Percentiles rank a stretch among this genome's conserved stretches.
Conservation (phyloP, 208 protist genomes). For the Perkinsela sp. region DNA sequence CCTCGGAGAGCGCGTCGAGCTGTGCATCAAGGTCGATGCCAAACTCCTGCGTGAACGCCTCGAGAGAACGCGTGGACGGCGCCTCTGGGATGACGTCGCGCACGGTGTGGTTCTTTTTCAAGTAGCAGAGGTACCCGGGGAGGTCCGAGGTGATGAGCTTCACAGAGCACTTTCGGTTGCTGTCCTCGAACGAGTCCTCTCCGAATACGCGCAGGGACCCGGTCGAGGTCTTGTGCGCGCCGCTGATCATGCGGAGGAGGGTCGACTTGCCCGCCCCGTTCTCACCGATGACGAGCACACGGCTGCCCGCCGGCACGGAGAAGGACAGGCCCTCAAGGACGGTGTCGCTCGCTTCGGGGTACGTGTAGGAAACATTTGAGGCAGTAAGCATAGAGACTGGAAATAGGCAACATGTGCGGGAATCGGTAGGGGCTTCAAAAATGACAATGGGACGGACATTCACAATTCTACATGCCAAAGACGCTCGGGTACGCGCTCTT, state of each 20-base stretch:
- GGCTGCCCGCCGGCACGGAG: constrained; percentile 13
- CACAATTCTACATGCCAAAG: background rate
- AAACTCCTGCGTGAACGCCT: constrained; percentile 12
- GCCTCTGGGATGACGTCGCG: constrained; percentile 17
- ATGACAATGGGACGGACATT: too few species aligned
- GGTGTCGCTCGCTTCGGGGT: background rate
- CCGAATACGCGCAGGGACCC: constrained; percentile 24
- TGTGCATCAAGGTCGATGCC: constrained; percentile 13
- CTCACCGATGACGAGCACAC: constrained; percentile 70
- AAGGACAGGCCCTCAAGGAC: constrained; percentile 13
- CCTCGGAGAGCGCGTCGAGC: constrained; percentile 28
- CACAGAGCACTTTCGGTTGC: constrained; percentile 16
- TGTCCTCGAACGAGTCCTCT: constrained; percentile 42
- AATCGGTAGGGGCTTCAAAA: too few species aligned
- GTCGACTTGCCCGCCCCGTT: constrained; percentile 85
- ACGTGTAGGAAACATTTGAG: background rate
- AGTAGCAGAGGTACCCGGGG: background rate
- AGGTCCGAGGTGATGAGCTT: constrained; percentile 10
- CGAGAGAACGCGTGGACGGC: constrained; percentile 6
- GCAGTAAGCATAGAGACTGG: too few species aligned
- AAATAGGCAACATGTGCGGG: too few species aligned
- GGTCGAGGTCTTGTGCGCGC: constrained; percentile 20
- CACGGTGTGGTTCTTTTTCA: constrained; percentile 14
- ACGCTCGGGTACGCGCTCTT: background rate
- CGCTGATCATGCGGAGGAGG: constrained; percentile 61